These are phyloP conservation scores for Quaeritorhiza haematococci DNA, from an alignment of 371 early-diverging fungal species.

Conservation along the genomic window DNA sequence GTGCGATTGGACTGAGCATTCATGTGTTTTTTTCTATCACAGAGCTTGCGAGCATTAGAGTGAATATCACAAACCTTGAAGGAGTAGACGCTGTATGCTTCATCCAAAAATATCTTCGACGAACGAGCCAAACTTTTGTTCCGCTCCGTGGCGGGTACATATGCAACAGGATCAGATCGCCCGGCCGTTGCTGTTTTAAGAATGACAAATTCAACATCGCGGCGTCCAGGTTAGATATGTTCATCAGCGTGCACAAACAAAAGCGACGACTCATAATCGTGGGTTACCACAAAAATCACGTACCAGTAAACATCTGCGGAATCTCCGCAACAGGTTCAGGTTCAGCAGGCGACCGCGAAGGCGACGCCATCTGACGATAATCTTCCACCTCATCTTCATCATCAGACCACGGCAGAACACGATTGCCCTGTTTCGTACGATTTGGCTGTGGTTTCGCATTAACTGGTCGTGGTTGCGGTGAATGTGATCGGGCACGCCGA, in stretches of 20 bases:
- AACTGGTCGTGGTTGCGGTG: slow-evolving; percentile 7
- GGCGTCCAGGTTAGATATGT: neutral
- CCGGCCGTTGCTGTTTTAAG: slow-evolving; percentile 12
- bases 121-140: too few relatives aligned
- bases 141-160: slow-evolving; percentile 49
- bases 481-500: slow-evolving; percentile 6
- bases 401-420: slow-evolving; percentile 26
- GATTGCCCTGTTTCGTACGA: slow-evolving; percentile 7
- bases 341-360: slow-evolving; percentile 5
- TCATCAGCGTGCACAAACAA: neutral
- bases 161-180: slow-evolving; percentile 43
- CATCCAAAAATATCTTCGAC: too few relatives aligned
- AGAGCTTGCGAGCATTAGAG: too few relatives aligned
- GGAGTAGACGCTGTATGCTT: too few relatives aligned
- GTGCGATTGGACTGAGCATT: too few relatives aligned
- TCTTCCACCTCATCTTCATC: slow-evolving; percentile 23
- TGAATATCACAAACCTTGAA: too few relatives aligned
- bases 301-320: slow-evolving; percentile 11
- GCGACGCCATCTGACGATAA: slow-evolving; percentile 7
- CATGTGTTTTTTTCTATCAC: too few relatives aligned
- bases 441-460: slow-evolving; percentile 3
- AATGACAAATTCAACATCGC: neutral
- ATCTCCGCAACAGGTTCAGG: slow-evolving; percentile 8
- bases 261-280: slow-evolving; percentile 21
- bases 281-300: slow-evolving; percentile 31